Conservation (phyloP, 305 asterid genomes). For the Fraxinus greggii region DNA sequence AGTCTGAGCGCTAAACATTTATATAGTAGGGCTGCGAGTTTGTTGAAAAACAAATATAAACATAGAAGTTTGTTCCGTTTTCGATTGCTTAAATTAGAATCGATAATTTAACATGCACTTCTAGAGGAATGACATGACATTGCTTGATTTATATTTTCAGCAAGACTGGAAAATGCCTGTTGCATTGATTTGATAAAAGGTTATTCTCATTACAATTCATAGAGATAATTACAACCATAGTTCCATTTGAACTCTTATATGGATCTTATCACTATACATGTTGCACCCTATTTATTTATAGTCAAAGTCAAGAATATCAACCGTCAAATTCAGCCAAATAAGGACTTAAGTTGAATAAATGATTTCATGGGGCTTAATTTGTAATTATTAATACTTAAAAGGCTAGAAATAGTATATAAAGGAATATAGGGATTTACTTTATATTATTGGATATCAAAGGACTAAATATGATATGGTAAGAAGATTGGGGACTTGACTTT, state of each 20-base stretch:
- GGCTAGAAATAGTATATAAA: too few relatives aligned
- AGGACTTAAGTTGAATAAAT: too few relatives aligned
- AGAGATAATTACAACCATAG: neutral
- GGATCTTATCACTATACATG: neutral
- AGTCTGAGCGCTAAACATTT: neutral
- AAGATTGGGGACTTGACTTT: too few relatives aligned
- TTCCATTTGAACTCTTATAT: neutral
- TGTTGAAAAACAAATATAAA: neutral
- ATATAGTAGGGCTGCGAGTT: neutral
- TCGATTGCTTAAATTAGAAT: neutral
- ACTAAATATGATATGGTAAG: too few relatives aligned
- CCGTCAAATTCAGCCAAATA: too few relatives aligned
- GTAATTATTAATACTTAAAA: too few relatives aligned
- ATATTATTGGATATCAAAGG: too few relatives aligned
- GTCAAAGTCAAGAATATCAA: too few relatives aligned
- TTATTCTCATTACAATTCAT: neutral
- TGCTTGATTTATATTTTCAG: neutral
- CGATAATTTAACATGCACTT: neutral
- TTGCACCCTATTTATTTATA: too few relatives aligned
- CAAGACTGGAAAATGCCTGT: neutral
- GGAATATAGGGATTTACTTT: too few relatives aligned
- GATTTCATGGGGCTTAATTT: too few relatives aligned
- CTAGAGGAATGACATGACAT: neutral
- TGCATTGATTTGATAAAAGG: neutral
- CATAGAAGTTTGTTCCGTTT: neutral